These are phyloP conservation scores for Alternaria sp. DNA, from an alignment of 2,329 filamentous ascomycete genomes.

Conservation along the genomic window DNA sequence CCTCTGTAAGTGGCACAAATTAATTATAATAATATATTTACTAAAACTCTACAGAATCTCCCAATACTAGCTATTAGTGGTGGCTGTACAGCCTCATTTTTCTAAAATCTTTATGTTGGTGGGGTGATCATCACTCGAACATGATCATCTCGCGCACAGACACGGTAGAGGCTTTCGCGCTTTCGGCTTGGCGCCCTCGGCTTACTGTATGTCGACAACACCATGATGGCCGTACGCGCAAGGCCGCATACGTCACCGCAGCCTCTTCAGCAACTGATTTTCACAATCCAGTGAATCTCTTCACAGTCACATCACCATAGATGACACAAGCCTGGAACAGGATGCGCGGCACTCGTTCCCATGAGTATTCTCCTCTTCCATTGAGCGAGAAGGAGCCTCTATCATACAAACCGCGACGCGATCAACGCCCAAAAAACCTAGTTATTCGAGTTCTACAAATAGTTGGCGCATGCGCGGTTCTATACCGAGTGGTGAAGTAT, in stretches of 20 bases:
- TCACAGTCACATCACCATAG: neutral
- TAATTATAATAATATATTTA: no score
- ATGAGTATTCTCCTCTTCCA: slow-evolving; percentile 43
- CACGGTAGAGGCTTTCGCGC: slow-evolving; percentile 2
- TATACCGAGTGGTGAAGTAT: slow-evolving; percentile 43
- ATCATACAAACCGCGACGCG: slow-evolving; percentile 29
- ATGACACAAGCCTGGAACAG: slow-evolving; percentile 45
- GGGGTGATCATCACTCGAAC: no score
- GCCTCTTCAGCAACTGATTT: neutral
- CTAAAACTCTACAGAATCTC: no score
- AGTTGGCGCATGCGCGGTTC: slow-evolving; percentile 26
- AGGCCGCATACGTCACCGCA: neutral
- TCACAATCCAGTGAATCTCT: no score
- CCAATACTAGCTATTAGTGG: no score
- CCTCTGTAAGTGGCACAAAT: no score
- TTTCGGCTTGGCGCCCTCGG: slow-evolving; percentile 2
- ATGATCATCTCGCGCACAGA: no score
- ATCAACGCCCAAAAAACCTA: slow-evolving; percentile 20
- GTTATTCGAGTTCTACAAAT: slow-evolving; percentile 30
- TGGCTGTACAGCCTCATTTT: no score
- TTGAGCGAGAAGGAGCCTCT: slow-evolving; percentile 40
- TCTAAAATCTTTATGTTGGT: no score
- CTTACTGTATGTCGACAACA: neutral
- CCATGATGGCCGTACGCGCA: slow-evolving; percentile 2
- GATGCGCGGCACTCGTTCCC: slow-evolving; percentile 34